A percentile compares a stretch with the other conserved stretches of the same genome.
Conservation (phyloP, 179 eudicot genomes). For the Silene coronaria region DNA sequence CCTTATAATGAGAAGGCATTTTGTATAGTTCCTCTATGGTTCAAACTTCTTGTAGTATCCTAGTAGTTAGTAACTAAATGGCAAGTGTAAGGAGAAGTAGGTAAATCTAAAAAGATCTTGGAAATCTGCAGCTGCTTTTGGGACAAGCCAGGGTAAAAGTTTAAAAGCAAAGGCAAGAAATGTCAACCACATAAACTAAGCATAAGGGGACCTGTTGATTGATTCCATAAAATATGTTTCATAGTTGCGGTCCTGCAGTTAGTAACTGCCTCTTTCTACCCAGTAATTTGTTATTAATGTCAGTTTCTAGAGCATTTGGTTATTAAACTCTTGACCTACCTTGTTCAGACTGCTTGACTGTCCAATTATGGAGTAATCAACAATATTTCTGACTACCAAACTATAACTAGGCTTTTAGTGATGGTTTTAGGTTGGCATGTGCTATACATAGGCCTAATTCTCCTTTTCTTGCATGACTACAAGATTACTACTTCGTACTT, state of each 20-base stretch:
- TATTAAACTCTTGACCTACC: not conserved
- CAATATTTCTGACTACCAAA: not conserved
- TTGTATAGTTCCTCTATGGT: too few species aligned
- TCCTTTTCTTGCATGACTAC: not conserved
- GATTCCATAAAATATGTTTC: not conserved
- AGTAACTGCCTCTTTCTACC: too few species aligned
- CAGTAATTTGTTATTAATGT: not conserved
- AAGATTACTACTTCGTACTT: not conserved
- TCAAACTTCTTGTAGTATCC: too few species aligned
- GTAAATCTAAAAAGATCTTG: too few species aligned
- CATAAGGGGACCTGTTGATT: not conserved
- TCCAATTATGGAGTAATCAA: not conserved
- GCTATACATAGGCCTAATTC: not conserved
- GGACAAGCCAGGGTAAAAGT: too few species aligned
- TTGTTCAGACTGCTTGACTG: not conserved
- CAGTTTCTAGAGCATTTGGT: not conserved
- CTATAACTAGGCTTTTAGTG: not conserved
- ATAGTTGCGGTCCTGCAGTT: too few species aligned
- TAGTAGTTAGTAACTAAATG: too few species aligned
- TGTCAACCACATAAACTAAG: conserved; percentile 12
- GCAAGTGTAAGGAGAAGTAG: too few species aligned
- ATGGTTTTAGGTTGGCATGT: not conserved
- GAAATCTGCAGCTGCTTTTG: too few species aligned
- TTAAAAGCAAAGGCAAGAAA: too few species aligned
- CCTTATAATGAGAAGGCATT: too few species aligned